phyloP scores from a whole-genome alignment of 306 rosid species.

The Echinosophora koreensis region DNA sequence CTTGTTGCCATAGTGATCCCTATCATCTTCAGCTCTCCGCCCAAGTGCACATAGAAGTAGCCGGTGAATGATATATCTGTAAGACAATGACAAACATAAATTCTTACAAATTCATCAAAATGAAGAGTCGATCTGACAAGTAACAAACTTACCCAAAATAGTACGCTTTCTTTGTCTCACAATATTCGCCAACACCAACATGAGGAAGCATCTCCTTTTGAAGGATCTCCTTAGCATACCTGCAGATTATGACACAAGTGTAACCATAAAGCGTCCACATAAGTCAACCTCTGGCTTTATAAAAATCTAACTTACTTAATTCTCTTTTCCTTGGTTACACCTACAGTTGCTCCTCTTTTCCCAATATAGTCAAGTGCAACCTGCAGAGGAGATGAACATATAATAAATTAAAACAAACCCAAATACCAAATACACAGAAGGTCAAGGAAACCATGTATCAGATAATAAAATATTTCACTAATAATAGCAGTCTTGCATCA shows the following conservation, averaged over 20 bases:
- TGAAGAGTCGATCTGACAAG: neutral
- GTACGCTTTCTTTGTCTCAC: conserved; percentile 97
- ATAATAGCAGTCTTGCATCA: conserved; percentile 14
- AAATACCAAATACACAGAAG: neutral
- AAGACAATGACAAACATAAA: conserved; percentile 41
- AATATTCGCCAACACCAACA: conserved; percentile 90
- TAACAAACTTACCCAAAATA: conserved; percentile 79
- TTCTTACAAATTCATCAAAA: conserved; percentile 23
- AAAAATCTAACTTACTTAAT: conserved; percentile 71
- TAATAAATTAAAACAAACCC: conserved; percentile 19
- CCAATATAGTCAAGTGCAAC: conserved; percentile 97
- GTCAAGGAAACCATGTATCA: conserved; percentile 2
- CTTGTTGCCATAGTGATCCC: conserved; percentile 98
- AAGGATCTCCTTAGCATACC: conserved; percentile 97
- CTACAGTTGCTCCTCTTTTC: conserved; percentile 94
- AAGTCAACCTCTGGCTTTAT: conserved; percentile 23
- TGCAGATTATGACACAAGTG: conserved; percentile 47
- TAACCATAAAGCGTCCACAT: conserved; percentile 20
- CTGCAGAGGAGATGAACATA: conserved; percentile 48
- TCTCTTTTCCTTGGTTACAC: conserved; percentile 95
- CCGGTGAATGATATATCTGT: conserved; percentile 93
- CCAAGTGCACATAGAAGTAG: conserved; percentile 95
- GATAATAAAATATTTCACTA: conserved; percentile 16
- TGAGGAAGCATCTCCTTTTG: conserved; percentile 99
- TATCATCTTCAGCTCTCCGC: conserved; percentile 96